A percentile compares a stretch with the other conserved stretches of the same genome.
These are phyloP conservation scores for Solanum arcanum DNA, from an alignment of 257 asterid genomes.

Conservation along the genomic window DNA sequence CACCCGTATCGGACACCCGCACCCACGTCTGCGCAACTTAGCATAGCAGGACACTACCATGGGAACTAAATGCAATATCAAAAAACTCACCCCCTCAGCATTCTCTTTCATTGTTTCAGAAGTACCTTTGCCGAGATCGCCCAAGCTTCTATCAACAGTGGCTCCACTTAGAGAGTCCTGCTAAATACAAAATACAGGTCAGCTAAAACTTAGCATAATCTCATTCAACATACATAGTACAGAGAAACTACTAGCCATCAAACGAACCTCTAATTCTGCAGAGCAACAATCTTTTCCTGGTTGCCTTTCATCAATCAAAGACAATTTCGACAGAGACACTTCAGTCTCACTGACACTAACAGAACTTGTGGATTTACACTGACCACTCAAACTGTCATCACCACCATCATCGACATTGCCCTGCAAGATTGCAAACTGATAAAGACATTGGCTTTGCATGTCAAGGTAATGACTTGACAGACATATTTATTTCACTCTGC, in stretches of 20 bases:
- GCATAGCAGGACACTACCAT: neutral
- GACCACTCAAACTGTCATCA: neutral
- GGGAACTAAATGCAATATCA: neutral
- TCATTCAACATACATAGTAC: neutral
- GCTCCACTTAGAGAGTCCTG: slow-evolving; percentile 11
- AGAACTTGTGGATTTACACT: slow-evolving; percentile 1
- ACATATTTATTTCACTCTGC: neutral
- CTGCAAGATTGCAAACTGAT: slow-evolving; percentile 9
- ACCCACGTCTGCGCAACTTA: neutral
- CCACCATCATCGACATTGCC: slow-evolving; percentile 4
- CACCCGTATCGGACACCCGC: neutral
- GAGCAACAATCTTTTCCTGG: slow-evolving; percentile 14
- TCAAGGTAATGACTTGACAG: neutral
- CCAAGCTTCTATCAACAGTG: slow-evolving; percentile 1
- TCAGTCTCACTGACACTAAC: neutral
- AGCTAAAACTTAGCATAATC: neutral
- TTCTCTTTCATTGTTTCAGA: slow-evolving; percentile 2
- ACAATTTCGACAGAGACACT: slow-evolving; percentile 3
- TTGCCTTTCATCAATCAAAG: slow-evolving; percentile 1
- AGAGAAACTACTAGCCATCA: neutral
- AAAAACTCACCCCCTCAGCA: slow-evolving; percentile 1
- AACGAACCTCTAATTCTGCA: slow-evolving; percentile 11
- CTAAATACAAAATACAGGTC: neutral
- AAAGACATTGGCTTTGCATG: neutral
- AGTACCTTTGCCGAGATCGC: slow-evolving; percentile 2